Conservation (phyloP, 352 stramenopile species). For the Sclerospora graminicola region DNA sequence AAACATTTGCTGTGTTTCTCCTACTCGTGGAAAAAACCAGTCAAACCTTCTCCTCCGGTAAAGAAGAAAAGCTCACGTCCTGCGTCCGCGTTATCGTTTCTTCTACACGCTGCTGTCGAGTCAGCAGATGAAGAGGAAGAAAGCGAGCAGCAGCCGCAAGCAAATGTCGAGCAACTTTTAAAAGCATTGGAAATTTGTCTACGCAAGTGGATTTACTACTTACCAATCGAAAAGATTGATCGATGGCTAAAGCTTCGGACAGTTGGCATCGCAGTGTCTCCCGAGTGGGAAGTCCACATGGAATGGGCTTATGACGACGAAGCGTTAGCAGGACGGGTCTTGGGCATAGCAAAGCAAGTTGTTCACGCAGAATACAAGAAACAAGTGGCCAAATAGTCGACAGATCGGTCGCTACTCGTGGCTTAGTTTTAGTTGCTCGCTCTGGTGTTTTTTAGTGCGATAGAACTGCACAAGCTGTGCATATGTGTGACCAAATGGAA, state of each 20-base stretch:
- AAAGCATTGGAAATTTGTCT: constrained; percentile 32
- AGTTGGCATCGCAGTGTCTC: constrained; percentile 51
- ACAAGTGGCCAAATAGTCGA: constrained; percentile 16
- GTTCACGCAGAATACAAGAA: constrained; percentile 56
- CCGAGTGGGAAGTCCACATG: constrained; percentile 74
- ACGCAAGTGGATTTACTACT: constrained; percentile 53
- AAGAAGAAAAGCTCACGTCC: constrained; percentile 69
- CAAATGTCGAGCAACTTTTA: constrained; percentile 44
- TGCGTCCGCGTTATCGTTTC: constrained; percentile 66
- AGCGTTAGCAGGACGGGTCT: constrained; percentile 63
- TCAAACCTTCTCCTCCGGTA: constrained; percentile 41
- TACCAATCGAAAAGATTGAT: constrained; percentile 46
- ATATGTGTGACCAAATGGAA: constrained; percentile 62
- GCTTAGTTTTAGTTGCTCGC: not conserved
- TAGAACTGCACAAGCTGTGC: constrained; percentile 77
- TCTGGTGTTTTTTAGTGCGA: constrained; percentile 27
- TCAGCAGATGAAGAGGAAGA: constrained; percentile 70
- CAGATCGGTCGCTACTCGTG: too few relatives aligned
- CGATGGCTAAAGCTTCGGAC: constrained; percentile 68
- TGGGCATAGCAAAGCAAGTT: constrained; percentile 78
- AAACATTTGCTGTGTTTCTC: constrained; percentile 70
- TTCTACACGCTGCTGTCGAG: constrained; percentile 59
- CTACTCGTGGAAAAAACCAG: constrained; percentile 74
- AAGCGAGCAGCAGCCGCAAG: constrained; percentile 52
- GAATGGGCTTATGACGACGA: constrained; percentile 83